Evolutionary conservation across 768 basidiomycete species (phyloP), one percentile per base, ranked within the genome.

Genomic region (Gautieria morchelliformis): DNA sequence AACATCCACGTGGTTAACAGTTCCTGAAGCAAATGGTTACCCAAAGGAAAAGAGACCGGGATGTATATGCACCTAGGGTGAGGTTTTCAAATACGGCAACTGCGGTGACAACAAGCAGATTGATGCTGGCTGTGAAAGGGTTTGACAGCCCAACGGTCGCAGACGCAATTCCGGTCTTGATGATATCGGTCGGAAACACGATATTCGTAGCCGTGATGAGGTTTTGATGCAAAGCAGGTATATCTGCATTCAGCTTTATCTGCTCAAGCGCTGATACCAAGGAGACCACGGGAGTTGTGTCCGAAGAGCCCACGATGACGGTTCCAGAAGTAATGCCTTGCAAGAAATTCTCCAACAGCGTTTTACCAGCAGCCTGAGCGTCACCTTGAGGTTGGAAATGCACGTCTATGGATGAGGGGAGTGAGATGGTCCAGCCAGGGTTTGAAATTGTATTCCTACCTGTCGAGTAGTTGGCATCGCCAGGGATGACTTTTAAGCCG

Each of bases 61-160:
- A 17, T 19, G 20, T 44, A 15, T 22, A 33, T 45, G 14, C 9
- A 3, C 86, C 85, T 11, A 89, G 66, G 1, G 74, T 74, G 42
- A 87, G 64, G 47, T 73, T 75, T 20, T 78, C 74, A 71, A 76
- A 85, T 0, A 74, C 77, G 0, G 79, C 85, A 5, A 69, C 76
- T 1, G 84, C 78, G 2, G 68, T 69, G 17, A 88, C 68, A 46
- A 71, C 66, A n/a, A 84, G 65, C 15, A 89, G 67, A 64, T 82
- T 84, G 66, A 89, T 79, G 64, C 79, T 79, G 17, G 86, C 84
- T 0, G 84, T 86, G 69, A 89, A 89, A 0, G 85, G 85, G 63
- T 89, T 85, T 19, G 73, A 70, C 30, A 89, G 72, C 0, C 69
- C 73, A 64, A 87, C 85, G 1, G 78, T 69, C 5, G 79, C 71